These are phyloP conservation scores for Haplographium delicatum DNA, from an alignment of 495 filamentous ascomycete genomes.

Conservation along the genomic window DNA sequence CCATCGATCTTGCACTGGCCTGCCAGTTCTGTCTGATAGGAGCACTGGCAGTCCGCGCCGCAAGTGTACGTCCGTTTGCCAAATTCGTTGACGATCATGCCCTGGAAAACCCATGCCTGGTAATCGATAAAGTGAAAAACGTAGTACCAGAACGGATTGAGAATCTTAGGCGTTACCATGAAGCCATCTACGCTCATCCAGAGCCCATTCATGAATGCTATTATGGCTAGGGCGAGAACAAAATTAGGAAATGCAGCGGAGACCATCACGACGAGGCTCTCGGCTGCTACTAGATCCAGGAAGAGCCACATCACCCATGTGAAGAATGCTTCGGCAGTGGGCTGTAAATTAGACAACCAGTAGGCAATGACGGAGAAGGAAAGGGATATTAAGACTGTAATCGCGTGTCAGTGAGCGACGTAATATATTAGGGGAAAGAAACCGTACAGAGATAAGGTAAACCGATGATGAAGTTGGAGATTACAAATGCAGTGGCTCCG, in stretches of 20 bases:
- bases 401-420: conserved; percentile 24
- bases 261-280: conserved; percentile 71
- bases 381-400: conserved; percentile 63
- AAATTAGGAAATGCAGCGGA: conserved; percentile 68
- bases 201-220: conserved; percentile 75
- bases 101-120: conserved; percentile 73
- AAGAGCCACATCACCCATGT: conserved; percentile 82
- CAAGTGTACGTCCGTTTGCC: conserved; percentile 54
- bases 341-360: conserved; percentile 72
- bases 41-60: conserved; percentile 51
- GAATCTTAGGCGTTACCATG: conserved; percentile 47
- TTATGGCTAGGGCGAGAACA: conserved; percentile 66
- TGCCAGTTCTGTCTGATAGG: conserved; percentile 57
- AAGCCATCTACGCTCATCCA: conserved; percentile 84
- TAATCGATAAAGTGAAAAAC: conserved; percentile 70
- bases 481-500: conserved; percentile 60
- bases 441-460: conserved; percentile 59
- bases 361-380: conserved; percentile 69
- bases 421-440: conserved; percentile 21
- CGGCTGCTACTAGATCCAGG: conserved; percentile 73
- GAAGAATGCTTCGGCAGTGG: conserved; percentile 59
- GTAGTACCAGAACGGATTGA: conserved; percentile 80
- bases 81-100: conserved; percentile 87
- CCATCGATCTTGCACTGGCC: conserved; percentile 63
- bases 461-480: conserved; percentile 76